Conservation (phyloP, 371 early-diverging fungal species). For the Enterocytospora artemiae region DNA sequence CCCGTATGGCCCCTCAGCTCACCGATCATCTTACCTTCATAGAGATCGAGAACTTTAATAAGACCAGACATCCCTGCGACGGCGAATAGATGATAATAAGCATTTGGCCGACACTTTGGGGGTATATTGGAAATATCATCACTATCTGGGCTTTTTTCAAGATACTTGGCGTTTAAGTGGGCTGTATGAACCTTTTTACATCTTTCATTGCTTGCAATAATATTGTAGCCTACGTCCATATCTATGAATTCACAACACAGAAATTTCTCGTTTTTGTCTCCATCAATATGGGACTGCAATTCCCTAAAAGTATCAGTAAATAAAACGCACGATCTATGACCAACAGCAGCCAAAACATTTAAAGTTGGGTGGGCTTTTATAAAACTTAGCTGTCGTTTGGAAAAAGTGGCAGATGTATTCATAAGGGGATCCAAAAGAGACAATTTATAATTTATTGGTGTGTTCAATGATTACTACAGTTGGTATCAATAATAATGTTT, state of each 20-base stretch:
- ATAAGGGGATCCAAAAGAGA: not conserved
- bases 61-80: slow-evolving; percentile 35
- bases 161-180: not conserved
- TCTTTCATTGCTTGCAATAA: not conserved
- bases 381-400: no score
- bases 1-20: slow-evolving; percentile 47
- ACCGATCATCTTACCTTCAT: slow-evolving; percentile 6
- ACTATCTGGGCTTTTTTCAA: not conserved
- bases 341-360: slow-evolving; percentile 24
- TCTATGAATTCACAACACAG: slow-evolving; percentile 35
- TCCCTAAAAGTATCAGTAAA: slow-evolving; percentile 6
- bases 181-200: not conserved
- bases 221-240: not conserved
- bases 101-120: not conserved
- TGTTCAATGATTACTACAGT: not conserved
- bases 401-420: no score
- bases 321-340: slow-evolving; percentile 20
- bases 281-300: slow-evolving; percentile 28
- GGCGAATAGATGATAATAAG: slow-evolving; percentile 10
- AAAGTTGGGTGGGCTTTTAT: not conserved
- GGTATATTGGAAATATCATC: not conserved
- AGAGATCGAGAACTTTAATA: slow-evolving; percentile 39
- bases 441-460: not conserved
- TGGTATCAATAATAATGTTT: not conserved
- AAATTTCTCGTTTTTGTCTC: slow-evolving; percentile 31